These are phyloP conservation scores for Phytophthora meadii DNA, from an alignment of 352 stramenopile genomes.

Conservation along the genomic window DNA sequence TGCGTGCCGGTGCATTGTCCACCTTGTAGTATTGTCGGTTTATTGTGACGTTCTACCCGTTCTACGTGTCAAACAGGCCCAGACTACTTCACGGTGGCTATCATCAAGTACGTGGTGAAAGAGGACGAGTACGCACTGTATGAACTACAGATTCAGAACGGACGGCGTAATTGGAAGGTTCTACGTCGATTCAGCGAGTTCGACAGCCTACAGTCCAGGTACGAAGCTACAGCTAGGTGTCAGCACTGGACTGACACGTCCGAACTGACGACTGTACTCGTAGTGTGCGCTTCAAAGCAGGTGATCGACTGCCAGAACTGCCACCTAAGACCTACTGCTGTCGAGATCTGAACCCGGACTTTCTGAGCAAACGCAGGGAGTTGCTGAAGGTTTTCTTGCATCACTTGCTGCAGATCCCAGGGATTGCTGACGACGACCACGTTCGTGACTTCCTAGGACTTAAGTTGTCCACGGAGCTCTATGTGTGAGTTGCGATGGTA, in stretches of 20 bases:
- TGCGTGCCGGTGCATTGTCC: constrained; percentile 29
- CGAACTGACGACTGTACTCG: constrained; percentile 13
- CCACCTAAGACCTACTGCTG: constrained; percentile 79
- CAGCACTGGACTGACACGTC: neutral
- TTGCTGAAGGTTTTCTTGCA: constrained; percentile 66
- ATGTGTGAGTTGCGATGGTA: constrained; percentile 43
- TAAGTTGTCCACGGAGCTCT: constrained; percentile 66
- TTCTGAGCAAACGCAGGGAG: constrained; percentile 55
- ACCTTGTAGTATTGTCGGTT: neutral
- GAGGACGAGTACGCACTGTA: constrained; percentile 63
- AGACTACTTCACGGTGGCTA: constrained; percentile 79
- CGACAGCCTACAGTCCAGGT: constrained; percentile 60
- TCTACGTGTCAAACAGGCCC: constrained; percentile 40
- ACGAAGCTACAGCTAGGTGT: neutral
- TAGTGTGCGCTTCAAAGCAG: constrained; percentile 58
- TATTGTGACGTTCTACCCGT: constrained; percentile 1
- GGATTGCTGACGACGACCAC: constrained; percentile 56
- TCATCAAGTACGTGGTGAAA: constrained; percentile 60
- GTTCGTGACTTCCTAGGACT: constrained; percentile 75
- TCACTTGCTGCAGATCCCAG: constrained; percentile 68
- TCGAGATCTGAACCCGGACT: constrained; percentile 79
- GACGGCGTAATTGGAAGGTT: constrained; percentile 71
- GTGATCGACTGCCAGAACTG: constrained; percentile 51
- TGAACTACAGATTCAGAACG: constrained; percentile 75
- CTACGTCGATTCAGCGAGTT: constrained; percentile 82